Evolutionary conservation across 805 yeast species (phyloP).

Genomic region (Candida palmyrensis): DNA sequence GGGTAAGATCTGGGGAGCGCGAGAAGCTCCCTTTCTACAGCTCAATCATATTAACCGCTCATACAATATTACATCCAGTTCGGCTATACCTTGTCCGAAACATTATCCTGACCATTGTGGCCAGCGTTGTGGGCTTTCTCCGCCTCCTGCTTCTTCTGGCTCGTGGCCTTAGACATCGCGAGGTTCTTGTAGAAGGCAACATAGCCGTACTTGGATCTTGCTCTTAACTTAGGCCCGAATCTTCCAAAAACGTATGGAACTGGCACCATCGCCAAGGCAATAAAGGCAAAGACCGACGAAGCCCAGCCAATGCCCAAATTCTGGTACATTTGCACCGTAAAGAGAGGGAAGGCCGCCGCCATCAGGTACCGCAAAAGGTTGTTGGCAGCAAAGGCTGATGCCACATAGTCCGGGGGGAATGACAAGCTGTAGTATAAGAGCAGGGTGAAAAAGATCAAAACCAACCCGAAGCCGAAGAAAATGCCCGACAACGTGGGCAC

Average conservation of each 20-base stretch:
- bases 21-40: no score
- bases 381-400: constrained; percentile 89
- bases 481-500: constrained; percentile 73
- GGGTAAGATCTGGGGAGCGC: no score
- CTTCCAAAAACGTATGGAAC: constrained; percentile 66
- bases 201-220: constrained; percentile 54
- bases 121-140: no score
- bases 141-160: no score
- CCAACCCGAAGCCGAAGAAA: constrained; percentile 71
- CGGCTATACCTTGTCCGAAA: no score
- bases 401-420: constrained; percentile 71
- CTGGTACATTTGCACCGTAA: constrained; percentile 78
- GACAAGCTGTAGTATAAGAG: constrained; percentile 64
- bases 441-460: constrained; percentile 65
- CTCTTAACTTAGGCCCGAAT: constrained; percentile 56
- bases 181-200: constrained; percentile 32
- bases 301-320: constrained; percentile 79
- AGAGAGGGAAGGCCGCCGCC: constrained; percentile 79
- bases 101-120: no score
- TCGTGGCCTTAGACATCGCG: constrained; percentile 17
- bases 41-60: no score
- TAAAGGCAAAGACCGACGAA: constrained; percentile 57
- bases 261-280: constrained; percentile 66
- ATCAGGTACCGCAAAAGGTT: constrained; percentile 69
- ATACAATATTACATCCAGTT: no score